Percentiles rank a stretch among this genome's conserved stretches.
Evolutionary conservation across 768 basidiomycete species (phyloP).

Genomic region (Mycena venus): DNA sequence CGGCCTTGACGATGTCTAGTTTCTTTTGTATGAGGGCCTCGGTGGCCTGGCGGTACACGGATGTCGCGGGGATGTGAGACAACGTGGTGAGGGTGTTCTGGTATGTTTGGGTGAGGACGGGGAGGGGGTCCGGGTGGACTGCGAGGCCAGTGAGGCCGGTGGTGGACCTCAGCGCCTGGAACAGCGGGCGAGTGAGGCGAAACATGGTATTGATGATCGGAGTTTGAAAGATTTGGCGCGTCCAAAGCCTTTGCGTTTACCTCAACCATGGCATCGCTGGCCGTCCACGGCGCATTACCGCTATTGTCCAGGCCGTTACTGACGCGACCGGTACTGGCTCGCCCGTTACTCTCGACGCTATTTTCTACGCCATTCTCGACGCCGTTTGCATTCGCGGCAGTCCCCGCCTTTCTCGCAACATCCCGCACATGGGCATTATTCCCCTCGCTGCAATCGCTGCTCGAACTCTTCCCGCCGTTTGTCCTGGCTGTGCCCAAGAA

Average conservation of each 20-base stretch:
- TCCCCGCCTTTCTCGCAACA: slow-evolving; percentile 40
- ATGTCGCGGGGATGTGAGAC: slow-evolving; percentile 79
- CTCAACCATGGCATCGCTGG: slow-evolving; percentile 51
- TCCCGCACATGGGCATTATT: slow-evolving; percentile 49
- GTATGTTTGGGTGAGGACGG: slow-evolving; percentile 82
- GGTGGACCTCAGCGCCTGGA: slow-evolving; percentile 78
- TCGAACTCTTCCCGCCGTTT: slow-evolving; percentile 89
- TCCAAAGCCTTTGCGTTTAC: slow-evolving; percentile 19
- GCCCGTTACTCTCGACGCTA: slow-evolving; percentile 3
- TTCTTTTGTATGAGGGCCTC: slow-evolving; percentile 89
- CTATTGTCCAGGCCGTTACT: slow-evolving; percentile 26
- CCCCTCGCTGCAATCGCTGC: slow-evolving; percentile 57
- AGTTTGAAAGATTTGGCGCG: slow-evolving; percentile 51
- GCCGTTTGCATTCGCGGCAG: slow-evolving; percentile 34
- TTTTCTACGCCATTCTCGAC: slow-evolving; percentile 28
- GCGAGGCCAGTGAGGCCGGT: slow-evolving; percentile 90
- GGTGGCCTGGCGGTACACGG: slow-evolving; percentile 91
- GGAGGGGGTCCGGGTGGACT: slow-evolving; percentile 89
- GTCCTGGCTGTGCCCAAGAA: slow-evolving; percentile 95
- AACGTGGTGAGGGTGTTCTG: slow-evolving; percentile 80
- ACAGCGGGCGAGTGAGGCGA: slow-evolving; percentile 79
- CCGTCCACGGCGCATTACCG: slow-evolving; percentile 38
- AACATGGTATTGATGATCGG: slow-evolving; percentile 77
- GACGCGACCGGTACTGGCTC: neutral
- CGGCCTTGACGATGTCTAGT: slow-evolving; percentile 77